phyloP scores from a whole-genome alignment of 2,329 filamentous ascomycete species.

The Phialophora verrucosa region DNA sequence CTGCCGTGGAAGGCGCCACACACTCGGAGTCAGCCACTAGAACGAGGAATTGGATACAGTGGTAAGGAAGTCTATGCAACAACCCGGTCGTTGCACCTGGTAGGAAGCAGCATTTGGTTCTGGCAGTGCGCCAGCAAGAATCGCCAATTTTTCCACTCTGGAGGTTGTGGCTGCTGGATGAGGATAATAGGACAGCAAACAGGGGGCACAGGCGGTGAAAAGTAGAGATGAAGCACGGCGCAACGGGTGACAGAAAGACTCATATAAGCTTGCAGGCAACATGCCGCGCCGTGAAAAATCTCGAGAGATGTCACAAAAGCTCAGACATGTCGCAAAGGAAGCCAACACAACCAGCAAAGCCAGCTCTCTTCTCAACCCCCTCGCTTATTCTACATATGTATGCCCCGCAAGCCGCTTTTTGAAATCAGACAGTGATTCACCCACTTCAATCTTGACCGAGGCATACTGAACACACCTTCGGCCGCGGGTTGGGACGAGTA shows the following conservation, averaged over 20 bases:
- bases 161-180: neutral
- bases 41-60: neutral
- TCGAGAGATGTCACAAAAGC: slow-evolving; percentile 24
- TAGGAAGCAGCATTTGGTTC: neutral
- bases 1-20: slow-evolving; percentile 15
- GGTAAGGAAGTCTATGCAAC: slow-evolving; percentile 5
- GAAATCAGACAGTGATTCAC: slow-evolving; percentile 1
- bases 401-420: neutral
- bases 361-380: slow-evolving; percentile 24
- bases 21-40: neutral
- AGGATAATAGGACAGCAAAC: neutral
- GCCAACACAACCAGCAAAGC: slow-evolving; percentile 12
- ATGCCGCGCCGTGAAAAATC: neutral
- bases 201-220: neutral
- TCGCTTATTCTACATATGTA: slow-evolving; percentile 7
- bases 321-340: slow-evolving; percentile 29
- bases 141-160: neutral
- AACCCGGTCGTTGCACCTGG: slow-evolving; percentile 20
- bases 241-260: neutral
- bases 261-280: neutral
- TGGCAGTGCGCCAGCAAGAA: neutral
- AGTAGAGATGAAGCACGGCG: neutral
- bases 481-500: neutral
- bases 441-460: neutral
- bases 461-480: neutral